These are phyloP conservation scores for Agaricus blazei DNA, from an alignment of 768 basidiomycete genomes.

Conservation along the genomic window DNA sequence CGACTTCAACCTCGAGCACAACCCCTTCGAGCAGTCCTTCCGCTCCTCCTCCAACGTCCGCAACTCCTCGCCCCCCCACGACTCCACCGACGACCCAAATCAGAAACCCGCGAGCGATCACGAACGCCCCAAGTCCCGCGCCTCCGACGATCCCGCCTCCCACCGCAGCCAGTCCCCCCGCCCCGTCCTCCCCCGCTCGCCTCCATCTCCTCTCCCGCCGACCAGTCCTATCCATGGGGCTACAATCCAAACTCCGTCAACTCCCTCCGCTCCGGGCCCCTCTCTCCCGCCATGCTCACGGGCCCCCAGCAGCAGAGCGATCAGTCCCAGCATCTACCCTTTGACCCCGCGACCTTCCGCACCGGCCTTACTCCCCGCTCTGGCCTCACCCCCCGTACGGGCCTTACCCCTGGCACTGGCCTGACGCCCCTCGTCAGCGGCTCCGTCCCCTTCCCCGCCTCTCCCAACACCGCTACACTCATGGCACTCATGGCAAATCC, in stretches of 20 bases:
- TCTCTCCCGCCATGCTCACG: constrained; percentile 94
- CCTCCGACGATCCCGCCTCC: constrained; percentile 20
- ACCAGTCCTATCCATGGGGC: constrained; percentile 63
- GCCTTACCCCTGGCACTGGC: constrained; percentile 71
- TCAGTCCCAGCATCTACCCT: constrained; percentile 37
- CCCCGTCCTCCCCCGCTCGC: constrained; percentile 77
- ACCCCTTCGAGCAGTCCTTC: constrained; percentile 96
- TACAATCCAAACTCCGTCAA: constrained; percentile 55
- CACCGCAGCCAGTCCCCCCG: constrained; percentile 44
- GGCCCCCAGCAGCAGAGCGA: constrained; percentile 62
- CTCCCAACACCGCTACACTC: constrained; percentile 89
- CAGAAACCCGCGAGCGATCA: constrained; percentile 8
- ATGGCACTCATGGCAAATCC: constrained; percentile 83
- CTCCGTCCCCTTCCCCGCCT: constrained; percentile 73
- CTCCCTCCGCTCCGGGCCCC: constrained; percentile 87
- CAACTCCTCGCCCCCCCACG: constrained; percentile 28
- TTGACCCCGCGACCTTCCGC: constrained; percentile 71
- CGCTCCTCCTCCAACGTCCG: constrained; percentile 48
- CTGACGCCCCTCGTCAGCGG: constrained; percentile 78
- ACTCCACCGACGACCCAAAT: constrained; percentile 20
- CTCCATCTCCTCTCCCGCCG: constrained; percentile 68
- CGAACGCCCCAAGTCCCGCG: constrained; percentile 22
- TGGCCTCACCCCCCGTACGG: constrained; percentile 82
- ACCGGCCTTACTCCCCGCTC: constrained; percentile 86
- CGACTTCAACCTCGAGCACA: constrained; percentile 77